phyloP scores from a whole-genome alignment of 371 early-diverging fungal genomes.

The Nematocida parisii region DNA sequence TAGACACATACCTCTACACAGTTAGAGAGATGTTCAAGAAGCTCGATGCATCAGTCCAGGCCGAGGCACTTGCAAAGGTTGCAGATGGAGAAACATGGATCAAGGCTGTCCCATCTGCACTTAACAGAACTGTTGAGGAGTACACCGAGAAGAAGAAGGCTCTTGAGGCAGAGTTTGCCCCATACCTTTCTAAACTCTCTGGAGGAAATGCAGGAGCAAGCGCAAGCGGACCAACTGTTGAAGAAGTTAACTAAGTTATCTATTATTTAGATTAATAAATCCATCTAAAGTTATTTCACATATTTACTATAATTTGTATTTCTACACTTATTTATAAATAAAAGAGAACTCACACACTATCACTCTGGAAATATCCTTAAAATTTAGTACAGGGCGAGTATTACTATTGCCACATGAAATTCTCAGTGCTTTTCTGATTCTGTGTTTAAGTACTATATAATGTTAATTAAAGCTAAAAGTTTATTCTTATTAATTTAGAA shows the following conservation, averaged over 20 bases:
- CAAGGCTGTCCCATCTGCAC: slow-evolving; percentile 11
- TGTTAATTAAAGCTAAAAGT: too few relatives aligned
- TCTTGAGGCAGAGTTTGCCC: slow-evolving; percentile 38
- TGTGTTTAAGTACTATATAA: too few relatives aligned
- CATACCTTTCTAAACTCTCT: slow-evolving; percentile 32
- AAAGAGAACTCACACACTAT: not conserved
- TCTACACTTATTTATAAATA: not conserved
- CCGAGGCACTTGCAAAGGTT: slow-evolving; percentile 49
- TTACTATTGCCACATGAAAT: too few relatives aligned
- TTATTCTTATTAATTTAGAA: not conserved
- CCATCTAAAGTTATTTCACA: not conserved
- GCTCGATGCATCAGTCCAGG: slow-evolving; percentile 53
- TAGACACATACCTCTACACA: slow-evolving; percentile 32
- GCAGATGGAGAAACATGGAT: slow-evolving; percentile 64
- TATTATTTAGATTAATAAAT: slow-evolving; percentile 27
- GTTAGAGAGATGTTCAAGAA: slow-evolving; percentile 34
- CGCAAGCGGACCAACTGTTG: slow-evolving; percentile 48
- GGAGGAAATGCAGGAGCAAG: not conserved
- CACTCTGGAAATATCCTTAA: too few relatives aligned
- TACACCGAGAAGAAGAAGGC: slow-evolving; percentile 47
- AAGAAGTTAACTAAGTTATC: slow-evolving; percentile 46
- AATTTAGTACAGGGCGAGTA: too few relatives aligned
- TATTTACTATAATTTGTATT: not conserved
- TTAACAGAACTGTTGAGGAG: slow-evolving; percentile 44
- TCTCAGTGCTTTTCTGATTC: too few relatives aligned